Percentiles rank a stretch among this genome's conserved stretches.
Evolutionary conservation across 2,329 filamentous ascomycete species (phyloP).

Genomic region (Calonectria pseudoreteaudii): DNA sequence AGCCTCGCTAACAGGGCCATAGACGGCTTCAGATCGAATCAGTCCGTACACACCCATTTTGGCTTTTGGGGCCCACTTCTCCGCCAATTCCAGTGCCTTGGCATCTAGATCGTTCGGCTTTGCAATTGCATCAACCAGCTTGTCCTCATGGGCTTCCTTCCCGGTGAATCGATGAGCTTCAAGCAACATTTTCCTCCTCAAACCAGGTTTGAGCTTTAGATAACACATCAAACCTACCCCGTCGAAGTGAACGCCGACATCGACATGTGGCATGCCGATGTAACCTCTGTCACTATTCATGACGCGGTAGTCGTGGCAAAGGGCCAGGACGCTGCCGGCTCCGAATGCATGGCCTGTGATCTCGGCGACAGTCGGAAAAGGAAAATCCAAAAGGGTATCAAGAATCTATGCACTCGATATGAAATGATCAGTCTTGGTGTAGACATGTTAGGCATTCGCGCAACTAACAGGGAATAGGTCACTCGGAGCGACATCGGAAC

Average conservation of each 20-base stretch:
- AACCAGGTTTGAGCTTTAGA: not conserved
- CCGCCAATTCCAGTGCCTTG: not conserved
- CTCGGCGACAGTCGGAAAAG: not conserved
- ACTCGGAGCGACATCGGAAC: not conserved
- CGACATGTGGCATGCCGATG: not conserved
- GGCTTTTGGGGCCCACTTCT: not conserved
- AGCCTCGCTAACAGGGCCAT: not conserved
- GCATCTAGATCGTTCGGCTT: not conserved
- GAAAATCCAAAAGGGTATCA: not conserved
- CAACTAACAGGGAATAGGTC: not conserved
- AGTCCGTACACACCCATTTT: not conserved
- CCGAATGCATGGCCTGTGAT: not conserved
- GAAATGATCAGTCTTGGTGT: not conserved
- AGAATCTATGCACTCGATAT: not conserved
- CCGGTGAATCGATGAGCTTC: not conserved
- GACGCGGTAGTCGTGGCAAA: not conserved
- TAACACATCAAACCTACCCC: not conserved
- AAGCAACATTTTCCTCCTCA: not conserved
- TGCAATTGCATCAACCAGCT: not conserved
- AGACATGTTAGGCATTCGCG: fast-evolving
- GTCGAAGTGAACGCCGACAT: not conserved
- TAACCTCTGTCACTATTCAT: not conserved
- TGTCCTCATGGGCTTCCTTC: not conserved
- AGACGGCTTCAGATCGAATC: not conserved
- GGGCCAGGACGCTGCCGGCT: not conserved